Evolutionary conservation across 2,329 filamentous ascomycete genomes (phyloP).

Genomic region (Sarocladiaceae sp.): DNA sequence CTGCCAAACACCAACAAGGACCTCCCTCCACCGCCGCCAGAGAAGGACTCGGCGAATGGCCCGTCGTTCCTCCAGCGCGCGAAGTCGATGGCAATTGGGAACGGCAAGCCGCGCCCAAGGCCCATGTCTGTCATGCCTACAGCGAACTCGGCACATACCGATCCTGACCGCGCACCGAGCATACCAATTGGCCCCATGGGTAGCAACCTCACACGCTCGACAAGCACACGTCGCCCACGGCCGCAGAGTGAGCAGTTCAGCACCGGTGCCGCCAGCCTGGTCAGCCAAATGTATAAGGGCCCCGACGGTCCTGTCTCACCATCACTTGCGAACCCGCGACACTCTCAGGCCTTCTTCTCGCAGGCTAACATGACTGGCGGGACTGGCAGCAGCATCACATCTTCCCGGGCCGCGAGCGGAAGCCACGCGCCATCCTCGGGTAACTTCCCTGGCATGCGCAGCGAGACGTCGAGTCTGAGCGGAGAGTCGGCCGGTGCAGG

Average conservation of each 20-base stretch:
- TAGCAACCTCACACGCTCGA: conserved; percentile 45
- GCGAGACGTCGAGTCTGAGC: conserved; percentile 57
- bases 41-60: conserved; percentile 28
- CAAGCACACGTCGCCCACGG: conserved; percentile 47
- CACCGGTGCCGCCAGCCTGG: conserved; percentile 61
- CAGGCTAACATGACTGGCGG: conserved; percentile 39
- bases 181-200: conserved; percentile 51
- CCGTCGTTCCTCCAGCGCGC: conserved; percentile 53
- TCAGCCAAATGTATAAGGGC: conserved; percentile 86
- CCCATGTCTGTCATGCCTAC: conserved; percentile 50
- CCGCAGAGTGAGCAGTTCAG: conserved; percentile 61
- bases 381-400: conserved; percentile 38
- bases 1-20: conserved; percentile 62
- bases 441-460: conserved; percentile 68
- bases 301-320: conserved; percentile 58
- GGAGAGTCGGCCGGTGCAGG: conserved; percentile 53
- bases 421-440: conserved; percentile 39
- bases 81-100: conserved; percentile 51
- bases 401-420: conserved; percentile 45
- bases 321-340: conserved; percentile 49
- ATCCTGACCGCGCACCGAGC: conserved; percentile 68
- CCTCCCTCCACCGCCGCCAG: conserved; percentile 61
- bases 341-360: conserved; percentile 59
- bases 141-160: conserved; percentile 40
- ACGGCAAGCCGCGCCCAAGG: conserved; percentile 40